These are phyloP conservation scores for Cystobasidiaceae sp. DNA, from an alignment of 1,284 basidiomycete genomes.

Conservation along the genomic window DNA sequence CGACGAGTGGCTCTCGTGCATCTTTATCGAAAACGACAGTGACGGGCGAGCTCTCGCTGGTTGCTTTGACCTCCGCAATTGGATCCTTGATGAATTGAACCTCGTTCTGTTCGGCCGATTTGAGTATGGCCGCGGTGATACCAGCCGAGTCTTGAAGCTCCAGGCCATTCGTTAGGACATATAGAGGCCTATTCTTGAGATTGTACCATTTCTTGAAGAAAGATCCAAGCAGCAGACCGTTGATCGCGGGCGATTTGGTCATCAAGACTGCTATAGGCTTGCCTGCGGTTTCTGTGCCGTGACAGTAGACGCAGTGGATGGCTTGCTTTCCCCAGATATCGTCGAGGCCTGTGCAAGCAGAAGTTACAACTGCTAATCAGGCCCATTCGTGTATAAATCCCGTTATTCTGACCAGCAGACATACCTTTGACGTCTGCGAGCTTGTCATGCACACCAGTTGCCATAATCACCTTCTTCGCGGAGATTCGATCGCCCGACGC, in stretches of 20 bases:
- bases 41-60: background rate
- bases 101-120: background rate
- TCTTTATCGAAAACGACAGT: background rate
- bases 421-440: background rate
- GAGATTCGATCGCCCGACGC: background rate
- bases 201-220: conserved; percentile 12
- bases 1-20: background rate
- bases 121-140: background rate
- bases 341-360: background rate
- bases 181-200: background rate
- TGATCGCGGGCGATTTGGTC: background rate
- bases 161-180: background rate
- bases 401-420: background rate
- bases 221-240: background rate
- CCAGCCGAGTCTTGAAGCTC: background rate
- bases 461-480: background rate
- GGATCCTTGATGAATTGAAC: background rate
- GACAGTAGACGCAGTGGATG: conserved; percentile 6
- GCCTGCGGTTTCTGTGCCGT: conserved; percentile 3
- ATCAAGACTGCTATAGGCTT: background rate
- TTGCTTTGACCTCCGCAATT: background rate
- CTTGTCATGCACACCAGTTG: background rate
- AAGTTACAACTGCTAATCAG: background rate
- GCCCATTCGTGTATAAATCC: background rate
- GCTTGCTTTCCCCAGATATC: background rate